phyloP scores from a whole-genome alignment of 169 alveolate genomes.

The Eimeria necatrix region DNA sequence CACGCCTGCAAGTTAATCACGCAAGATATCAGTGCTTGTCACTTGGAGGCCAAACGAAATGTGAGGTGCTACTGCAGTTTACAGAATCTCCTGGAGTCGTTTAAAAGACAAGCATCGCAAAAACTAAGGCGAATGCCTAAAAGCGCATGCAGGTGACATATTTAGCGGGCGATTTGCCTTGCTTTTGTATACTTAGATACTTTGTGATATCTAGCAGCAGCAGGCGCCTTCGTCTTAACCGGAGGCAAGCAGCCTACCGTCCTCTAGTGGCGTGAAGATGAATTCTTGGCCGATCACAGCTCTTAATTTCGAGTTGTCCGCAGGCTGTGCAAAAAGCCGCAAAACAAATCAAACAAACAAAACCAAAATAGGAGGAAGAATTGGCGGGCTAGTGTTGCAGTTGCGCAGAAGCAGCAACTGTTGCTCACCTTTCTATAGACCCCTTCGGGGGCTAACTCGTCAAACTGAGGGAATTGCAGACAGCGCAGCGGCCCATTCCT shows the following conservation, averaged over 20 bases:
- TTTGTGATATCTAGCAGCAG: too few relatives aligned
- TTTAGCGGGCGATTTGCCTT: too few relatives aligned
- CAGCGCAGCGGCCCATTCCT: background rate
- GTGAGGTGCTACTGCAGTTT: too few relatives aligned
- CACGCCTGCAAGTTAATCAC: constrained; percentile 23
- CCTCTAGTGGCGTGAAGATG: constrained; percentile 61
- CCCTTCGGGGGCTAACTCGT: constrained; percentile 52
- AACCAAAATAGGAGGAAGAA: background rate
- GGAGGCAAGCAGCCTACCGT: constrained; percentile 5
- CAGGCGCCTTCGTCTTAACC: background rate
- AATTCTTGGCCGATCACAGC: constrained; percentile 44
- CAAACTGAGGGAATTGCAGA: constrained; percentile 55
- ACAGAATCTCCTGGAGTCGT: too few relatives aligned
- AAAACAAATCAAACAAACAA: background rate
- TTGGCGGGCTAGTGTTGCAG: background rate
- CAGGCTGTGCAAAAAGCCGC: constrained; percentile 54
- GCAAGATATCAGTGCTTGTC: too few relatives aligned
- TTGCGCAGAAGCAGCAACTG: background rate
- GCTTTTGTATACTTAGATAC: too few relatives aligned
- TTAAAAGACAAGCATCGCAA: too few relatives aligned
- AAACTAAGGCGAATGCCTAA: too few relatives aligned
- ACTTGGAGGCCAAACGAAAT: too few relatives aligned
- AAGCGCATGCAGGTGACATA: too few relatives aligned
- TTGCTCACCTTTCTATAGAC: constrained; percentile 52
- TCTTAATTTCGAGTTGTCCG: constrained; percentile 64